These are phyloP conservation scores for Hanseniaspora gamundiae DNA, from an alignment of 1,139 yeast genomes.

Conservation along the genomic window DNA sequence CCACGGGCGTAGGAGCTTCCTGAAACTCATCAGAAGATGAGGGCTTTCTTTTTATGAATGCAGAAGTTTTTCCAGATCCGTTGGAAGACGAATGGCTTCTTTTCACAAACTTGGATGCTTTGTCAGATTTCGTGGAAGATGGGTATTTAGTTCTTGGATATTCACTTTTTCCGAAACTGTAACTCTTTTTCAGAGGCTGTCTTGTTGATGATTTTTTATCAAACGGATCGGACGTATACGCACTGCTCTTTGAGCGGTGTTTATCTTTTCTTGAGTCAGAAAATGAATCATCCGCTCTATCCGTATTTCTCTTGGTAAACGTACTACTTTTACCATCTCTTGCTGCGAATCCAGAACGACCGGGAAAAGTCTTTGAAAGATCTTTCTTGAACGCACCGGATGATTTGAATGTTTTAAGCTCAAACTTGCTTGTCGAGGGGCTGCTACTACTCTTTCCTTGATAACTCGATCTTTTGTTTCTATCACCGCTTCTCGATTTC, in stretches of 20 bases:
- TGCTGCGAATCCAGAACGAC: too few species aligned
- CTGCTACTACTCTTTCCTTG: background rate
- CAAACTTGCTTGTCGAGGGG: background rate
- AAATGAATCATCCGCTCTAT: too few species aligned
- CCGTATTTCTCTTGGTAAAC: too few species aligned
- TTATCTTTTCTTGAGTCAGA: too few species aligned
- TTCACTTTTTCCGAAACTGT: background rate
- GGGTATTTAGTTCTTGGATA: background rate
- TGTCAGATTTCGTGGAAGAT: conserved; percentile 7
- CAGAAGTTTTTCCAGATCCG: background rate
- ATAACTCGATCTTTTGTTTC: background rate
- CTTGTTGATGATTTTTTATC: too few species aligned
- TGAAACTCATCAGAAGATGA: too few species aligned
- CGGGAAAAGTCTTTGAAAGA: background rate
- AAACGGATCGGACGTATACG: too few species aligned
- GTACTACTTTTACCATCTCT: background rate
- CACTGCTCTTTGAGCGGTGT: too few species aligned
- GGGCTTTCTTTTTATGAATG: too few species aligned
- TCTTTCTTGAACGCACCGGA: background rate
- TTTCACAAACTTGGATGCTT: conserved; percentile 7
- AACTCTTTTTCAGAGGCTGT: background rate
- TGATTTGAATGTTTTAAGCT: background rate
- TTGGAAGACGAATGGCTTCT: background rate
- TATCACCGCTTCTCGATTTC: too few species aligned
- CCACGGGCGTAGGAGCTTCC: too few species aligned